A percentile compares a stretch with the other conserved stretches of the same genome.
Conservation (phyloP, 2,329 filamentous ascomycete species). For the Xylaria sp. region DNA sequence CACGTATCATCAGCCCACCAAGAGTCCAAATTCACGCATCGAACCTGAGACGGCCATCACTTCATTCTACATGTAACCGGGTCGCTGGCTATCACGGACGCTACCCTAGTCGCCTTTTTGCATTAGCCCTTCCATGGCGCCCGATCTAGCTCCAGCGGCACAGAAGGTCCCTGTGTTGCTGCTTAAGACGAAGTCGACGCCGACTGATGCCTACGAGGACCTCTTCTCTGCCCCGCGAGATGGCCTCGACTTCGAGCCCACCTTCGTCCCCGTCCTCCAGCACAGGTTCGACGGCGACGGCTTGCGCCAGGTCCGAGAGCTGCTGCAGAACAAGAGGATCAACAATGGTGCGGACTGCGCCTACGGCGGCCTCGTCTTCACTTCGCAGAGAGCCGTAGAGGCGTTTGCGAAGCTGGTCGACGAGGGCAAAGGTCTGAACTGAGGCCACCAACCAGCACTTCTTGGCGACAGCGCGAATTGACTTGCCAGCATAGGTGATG, state of each 20-base stretch:
- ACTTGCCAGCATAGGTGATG: constrained; percentile 25
- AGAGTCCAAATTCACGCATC: background rate
- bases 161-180: constrained; percentile 62
- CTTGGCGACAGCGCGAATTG: constrained; percentile 24
- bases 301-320: constrained; percentile 52
- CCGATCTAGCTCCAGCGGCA: constrained; percentile 1
- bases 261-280: constrained; percentile 77
- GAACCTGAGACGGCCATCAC: background rate
- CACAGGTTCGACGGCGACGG: constrained; percentile 67
- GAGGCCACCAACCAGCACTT: constrained; percentile 24
- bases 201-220: constrained; percentile 73
- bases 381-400: constrained; percentile 81
- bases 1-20: background rate
- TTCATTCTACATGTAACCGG: background rate
- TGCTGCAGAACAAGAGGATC: constrained; percentile 52
- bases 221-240: constrained; percentile 55
- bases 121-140: constrained; percentile 20
- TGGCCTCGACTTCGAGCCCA: constrained; percentile 57
- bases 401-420: constrained; percentile 68
- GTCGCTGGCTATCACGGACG: background rate
- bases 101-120: constrained; percentile 10
- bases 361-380: constrained; percentile 83
- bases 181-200: constrained; percentile 76
- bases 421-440: constrained; percentile 48
- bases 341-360: constrained; percentile 39